Conservation (phyloP, 768 basidiomycete species). For the Auriscalpium microsporum region DNA sequence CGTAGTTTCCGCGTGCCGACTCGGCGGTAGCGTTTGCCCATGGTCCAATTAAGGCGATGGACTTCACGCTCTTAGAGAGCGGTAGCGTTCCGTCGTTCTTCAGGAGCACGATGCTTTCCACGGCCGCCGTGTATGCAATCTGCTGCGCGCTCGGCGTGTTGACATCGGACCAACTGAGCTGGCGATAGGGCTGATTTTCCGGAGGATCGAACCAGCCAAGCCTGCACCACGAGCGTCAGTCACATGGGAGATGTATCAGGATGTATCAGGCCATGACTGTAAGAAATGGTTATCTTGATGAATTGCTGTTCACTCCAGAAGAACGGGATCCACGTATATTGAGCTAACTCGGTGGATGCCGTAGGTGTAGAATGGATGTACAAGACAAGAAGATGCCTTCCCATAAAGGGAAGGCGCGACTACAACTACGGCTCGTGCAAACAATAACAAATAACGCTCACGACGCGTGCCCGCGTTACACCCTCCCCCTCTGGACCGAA, state of each 20-base stretch:
- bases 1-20: conserved; percentile 49
- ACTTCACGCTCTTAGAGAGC: conserved; percentile 34
- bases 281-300: no score
- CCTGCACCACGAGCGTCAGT: conserved; percentile 20
- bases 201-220: conserved; percentile 52
- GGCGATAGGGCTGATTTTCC: conserved; percentile 40
- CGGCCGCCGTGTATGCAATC: conserved; percentile 42
- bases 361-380: no score
- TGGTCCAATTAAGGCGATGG: conserved; percentile 51
- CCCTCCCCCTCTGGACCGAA: no score
- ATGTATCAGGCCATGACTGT: no score
- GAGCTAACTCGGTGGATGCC: no score
- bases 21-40: conserved; percentile 47
- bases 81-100: conserved; percentile 60
- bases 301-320: no score
- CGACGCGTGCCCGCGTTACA: no score
- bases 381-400: no score
- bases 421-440: no score
- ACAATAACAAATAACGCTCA: no score
- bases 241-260: neutral
- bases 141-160: conserved; percentile 38
- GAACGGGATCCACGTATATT: no score
- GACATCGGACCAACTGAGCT: conserved; percentile 40
- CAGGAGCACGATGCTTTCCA: conserved; percentile 48
- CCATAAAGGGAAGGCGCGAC: no score